These are phyloP conservation scores for Globisporangium iwayamae DNA, from an alignment of 352 stramenopile genomes.

Conservation along the genomic window DNA sequence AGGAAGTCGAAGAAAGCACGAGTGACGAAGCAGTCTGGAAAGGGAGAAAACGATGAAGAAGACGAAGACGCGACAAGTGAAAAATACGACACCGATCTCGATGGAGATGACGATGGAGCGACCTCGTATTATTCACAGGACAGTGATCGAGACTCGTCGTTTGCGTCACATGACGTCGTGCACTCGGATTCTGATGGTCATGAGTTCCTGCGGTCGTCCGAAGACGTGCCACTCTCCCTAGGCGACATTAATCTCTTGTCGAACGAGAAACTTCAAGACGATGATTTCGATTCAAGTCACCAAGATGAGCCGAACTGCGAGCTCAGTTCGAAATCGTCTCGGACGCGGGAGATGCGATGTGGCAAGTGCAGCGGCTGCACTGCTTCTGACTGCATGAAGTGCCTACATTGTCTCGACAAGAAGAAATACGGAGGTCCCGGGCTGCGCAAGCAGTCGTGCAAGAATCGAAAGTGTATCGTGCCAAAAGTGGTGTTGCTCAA, in stretches of 20 bases:
- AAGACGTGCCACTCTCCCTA: conserved; percentile 28
- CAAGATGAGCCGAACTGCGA: conserved; percentile 26
- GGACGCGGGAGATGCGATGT: conserved; percentile 71
- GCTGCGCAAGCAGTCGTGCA: conserved; percentile 80
- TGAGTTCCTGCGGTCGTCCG: conserved; percentile 27
- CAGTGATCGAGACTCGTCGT: conserved; percentile 50
- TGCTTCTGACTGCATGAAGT: conserved; percentile 73
- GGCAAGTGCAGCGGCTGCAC: conserved; percentile 68
- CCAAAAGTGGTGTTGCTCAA: conserved; percentile 73
- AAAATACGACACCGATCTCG: conserved; percentile 34
- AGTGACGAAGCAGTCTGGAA: conserved; percentile 10
- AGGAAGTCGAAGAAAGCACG: conserved; percentile 40
- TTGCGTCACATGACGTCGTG: conserved; percentile 16
- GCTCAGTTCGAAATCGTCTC: conserved; percentile 30
- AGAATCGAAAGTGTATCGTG: conserved; percentile 66
- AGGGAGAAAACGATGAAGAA: conserved; percentile 14
- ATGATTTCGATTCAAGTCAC: conserved; percentile 19
- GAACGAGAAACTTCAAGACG: conserved; percentile 33
- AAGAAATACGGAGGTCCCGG: conserved; percentile 83
- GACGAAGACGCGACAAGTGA: conserved; percentile 27
- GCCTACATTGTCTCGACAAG: conserved; percentile 77
- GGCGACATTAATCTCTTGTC: conserved; percentile 28
- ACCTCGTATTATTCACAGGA: conserved; percentile 50
- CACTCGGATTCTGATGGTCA: conserved; percentile 28
- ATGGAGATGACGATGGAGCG: conserved; percentile 27